Evolutionary conservation across 257 asterid species (phyloP), one percentile per base, ranked within the genome.

Genomic region (Scutellaria barbata): DNA sequence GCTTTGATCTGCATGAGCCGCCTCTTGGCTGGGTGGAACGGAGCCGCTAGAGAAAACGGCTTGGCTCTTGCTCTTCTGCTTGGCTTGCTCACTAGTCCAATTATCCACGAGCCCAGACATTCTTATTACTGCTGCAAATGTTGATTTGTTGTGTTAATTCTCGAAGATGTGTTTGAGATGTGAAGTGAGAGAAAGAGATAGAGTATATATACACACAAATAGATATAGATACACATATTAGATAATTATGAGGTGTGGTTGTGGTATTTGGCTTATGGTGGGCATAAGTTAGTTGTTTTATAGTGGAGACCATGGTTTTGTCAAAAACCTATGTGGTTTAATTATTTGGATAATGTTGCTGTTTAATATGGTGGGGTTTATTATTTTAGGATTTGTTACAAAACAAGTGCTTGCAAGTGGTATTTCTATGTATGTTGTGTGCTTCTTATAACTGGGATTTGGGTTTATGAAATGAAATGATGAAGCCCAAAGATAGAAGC

Each of bases 61-160:
- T 63, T 63, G 68, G 30, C 37, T 74, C 72, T 75, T 83, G 63
- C 74, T 78, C 12, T 83, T 78, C 58, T 66, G 63, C 79, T 84
- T 85, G 62, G 84, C 85, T 25, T 68, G 37, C 81, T 83, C 86
- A 46, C 64, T 67, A 13, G 71, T 87, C 88, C 90, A 86, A 6
- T 64, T 86, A 66, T 86, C 95, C 66, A 81, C 80, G 14, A 85
- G 60, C 71, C 75, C 82, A 45, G 89, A 80, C 95, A 81, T 84
- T 57, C 6, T 37, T 68, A 14, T 41, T 37, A 1, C 4, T 1
- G 5, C 35, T 30, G 35, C 35, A 30, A 30, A 58, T 58, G 14
- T 14, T 43, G 5, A 18, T 42, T 30, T 43, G 22, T 16, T 57
- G 35, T 12, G 7, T 53, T 18, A 8, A 12, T 12, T 63, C 8